phyloP scores from a whole-genome alignment of 169 alveolate genomes.

The Ichthyophthirius multifiliis region DNA sequence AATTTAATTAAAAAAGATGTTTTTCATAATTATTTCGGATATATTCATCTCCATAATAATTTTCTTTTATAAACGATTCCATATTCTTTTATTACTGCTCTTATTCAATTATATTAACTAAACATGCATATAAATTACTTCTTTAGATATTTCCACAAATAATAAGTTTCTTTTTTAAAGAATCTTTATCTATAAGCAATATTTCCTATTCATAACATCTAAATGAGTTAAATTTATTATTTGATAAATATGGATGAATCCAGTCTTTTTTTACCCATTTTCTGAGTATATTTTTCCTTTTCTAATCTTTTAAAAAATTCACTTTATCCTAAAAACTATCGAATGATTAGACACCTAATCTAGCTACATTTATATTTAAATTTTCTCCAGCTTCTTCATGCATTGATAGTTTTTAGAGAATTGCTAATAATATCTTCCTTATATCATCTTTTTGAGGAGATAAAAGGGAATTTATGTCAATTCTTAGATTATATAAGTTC shows the following conservation, averaged over 20 bases:
- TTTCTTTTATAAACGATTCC: neutral
- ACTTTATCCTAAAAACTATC: neutral
- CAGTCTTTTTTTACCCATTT: slow-evolving; percentile 2
- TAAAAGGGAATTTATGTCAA: neutral
- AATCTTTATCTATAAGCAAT: neutral
- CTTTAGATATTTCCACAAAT: too few relatives aligned
- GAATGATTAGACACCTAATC: neutral
- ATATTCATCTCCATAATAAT: neutral
- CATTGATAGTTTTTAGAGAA: neutral
- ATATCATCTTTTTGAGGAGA: neutral
- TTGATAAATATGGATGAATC: neutral
- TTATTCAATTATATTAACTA: neutral
- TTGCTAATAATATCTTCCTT: neutral
- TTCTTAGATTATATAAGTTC: neutral
- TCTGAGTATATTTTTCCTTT: neutral
- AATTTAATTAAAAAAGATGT: neutral
- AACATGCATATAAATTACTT: neutral
- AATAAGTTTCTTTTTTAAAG: neutral
- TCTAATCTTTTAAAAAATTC: neutral
- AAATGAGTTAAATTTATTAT: neutral
- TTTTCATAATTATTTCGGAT: neutral
- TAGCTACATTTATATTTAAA: neutral
- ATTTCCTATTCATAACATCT: neutral
- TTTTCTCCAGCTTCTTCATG: slow-evolving; percentile 11
- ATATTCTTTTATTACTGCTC: neutral